These are phyloP conservation scores for Hypoxylon cercidicola DNA, from an alignment of 495 filamentous ascomycete genomes.

Conservation along the genomic window DNA sequence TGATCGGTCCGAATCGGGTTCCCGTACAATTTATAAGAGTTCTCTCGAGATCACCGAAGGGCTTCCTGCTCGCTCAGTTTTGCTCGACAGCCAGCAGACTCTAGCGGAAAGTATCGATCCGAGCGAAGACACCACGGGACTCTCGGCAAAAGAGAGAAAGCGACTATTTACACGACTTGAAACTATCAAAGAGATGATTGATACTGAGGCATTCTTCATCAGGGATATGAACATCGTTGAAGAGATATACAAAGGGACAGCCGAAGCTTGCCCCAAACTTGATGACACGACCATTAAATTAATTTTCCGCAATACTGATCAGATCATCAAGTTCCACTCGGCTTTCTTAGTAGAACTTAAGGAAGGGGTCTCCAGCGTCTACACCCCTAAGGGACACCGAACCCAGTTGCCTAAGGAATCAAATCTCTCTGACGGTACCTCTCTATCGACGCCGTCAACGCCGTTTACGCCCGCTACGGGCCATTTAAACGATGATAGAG, in stretches of 20 bases:
- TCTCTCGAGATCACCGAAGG: slow-evolving; percentile 50
- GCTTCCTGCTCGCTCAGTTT: slow-evolving; percentile 29
- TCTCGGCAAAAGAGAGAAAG: slow-evolving; percentile 53
- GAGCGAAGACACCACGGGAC: slow-evolving; percentile 34
- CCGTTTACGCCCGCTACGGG: slow-evolving; percentile 41
- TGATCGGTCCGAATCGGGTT: slow-evolving; percentile 43
- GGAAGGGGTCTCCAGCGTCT: slow-evolving; percentile 76
- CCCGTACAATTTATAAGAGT: slow-evolving; percentile 48
- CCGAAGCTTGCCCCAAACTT: slow-evolving; percentile 81
- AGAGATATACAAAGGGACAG: slow-evolving; percentile 97
- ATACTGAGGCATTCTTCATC: slow-evolving; percentile 88
- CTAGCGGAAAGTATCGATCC: slow-evolving; percentile 43
- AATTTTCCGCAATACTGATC: slow-evolving; percentile 89
- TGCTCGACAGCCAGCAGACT: slow-evolving; percentile 42
- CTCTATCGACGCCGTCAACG: slow-evolving; percentile 44
- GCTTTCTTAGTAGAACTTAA: slow-evolving; percentile 81
- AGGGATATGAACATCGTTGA: slow-evolving; percentile 95
- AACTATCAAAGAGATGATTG: slow-evolving; percentile 88
- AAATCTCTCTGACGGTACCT: slow-evolving; percentile 46
- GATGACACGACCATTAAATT: slow-evolving; percentile 83
- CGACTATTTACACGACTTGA: slow-evolving; percentile 72
- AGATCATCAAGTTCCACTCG: slow-evolving; percentile 85
- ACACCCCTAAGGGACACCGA: slow-evolving; percentile 63
- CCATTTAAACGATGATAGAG: slow-evolving; percentile 64
- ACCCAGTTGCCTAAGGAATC: slow-evolving; percentile 50